Evolutionary conservation across 345 rosid species (phyloP), one percentile per base, ranked within the genome.

Genomic region (Lepidium aucheri): DNA sequence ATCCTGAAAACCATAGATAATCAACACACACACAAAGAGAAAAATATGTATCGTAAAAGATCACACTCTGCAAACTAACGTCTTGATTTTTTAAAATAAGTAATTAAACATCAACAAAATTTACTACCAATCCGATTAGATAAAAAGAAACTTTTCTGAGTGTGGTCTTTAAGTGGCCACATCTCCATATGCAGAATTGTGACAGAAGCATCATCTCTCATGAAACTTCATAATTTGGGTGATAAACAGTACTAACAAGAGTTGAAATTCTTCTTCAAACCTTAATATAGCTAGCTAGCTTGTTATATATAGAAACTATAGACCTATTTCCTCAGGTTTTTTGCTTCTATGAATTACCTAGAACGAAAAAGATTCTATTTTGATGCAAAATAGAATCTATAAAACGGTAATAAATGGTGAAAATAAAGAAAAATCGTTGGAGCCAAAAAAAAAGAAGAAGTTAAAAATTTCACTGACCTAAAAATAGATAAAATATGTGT

Each of bases 401-500:
- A 54, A 60, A 39, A 15, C 41, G 42, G 38, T 47, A 44, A 66
- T 66, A 43, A 59, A 59, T 52, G 53, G 76, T 65, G 65, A 43
- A 57, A 41, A 53, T 18, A 4, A 53, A 54, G 47, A 16, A 47
- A 44, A 46, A 18, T 35, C n/a, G 24, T 54, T 54, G 64, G 50
- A 58, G 35, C 35, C 41, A 50, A 62, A 17, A 20, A 20, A 52
- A 8, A 34, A 18, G 7, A 61, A 30, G 35, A 60, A 50, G 65
- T 73, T 59, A 66, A 26, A 26, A 26, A 43, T 59, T 60, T 73
- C 77, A 59, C 62, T 44, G 62, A 57, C 63, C 72, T 43, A 43
- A 67, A 73, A 73, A 65, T 73, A 60, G 77, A 73, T 73, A 73
- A 73, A 43, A 69, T 42, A 33, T 62, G 68, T 68, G 74, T 74